Percentiles rank a stretch among this genome's conserved stretches.
Conservation (phyloP, 306 rosid genomes). For the Prunus kanzakura region DNA sequence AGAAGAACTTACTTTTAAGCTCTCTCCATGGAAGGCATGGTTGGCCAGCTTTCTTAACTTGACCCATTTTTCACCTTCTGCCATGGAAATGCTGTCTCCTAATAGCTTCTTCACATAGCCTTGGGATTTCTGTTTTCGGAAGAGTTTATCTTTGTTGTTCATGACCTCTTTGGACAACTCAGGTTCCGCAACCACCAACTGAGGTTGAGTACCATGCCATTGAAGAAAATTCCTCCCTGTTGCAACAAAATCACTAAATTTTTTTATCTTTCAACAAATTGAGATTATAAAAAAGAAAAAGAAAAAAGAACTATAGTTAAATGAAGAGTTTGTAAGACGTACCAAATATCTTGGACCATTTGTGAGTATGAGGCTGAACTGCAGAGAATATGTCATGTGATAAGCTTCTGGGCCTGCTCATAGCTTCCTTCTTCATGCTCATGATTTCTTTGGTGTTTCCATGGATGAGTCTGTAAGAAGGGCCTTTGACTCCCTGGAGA, state of each 20-base stretch:
- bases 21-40: slow-evolving; percentile 9
- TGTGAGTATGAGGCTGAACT: neutral
- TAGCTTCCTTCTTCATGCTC: neutral
- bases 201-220: neutral
- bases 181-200: neutral
- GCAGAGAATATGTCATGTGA: neutral
- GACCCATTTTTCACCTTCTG: slow-evolving; percentile 20
- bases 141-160: neutral
- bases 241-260: too few species aligned
- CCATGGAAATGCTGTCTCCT: neutral
- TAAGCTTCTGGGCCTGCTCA: neutral
- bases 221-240: neutral
- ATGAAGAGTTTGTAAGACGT: neutral
- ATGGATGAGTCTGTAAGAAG: neutral
- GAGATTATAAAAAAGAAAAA: too few species aligned
- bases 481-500: neutral
- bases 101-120: neutral
- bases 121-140: neutral
- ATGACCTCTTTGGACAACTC: neutral
- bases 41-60: slow-evolving; percentile 11
- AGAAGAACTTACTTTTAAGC: slow-evolving; percentile 13
- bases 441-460: neutral
- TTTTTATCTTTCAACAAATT: too few species aligned
- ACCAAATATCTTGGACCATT: neutral
- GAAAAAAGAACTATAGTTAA: too few species aligned